Conservation (phyloP, 345 rosid genomes). For the Gossypium turneri region DNA sequence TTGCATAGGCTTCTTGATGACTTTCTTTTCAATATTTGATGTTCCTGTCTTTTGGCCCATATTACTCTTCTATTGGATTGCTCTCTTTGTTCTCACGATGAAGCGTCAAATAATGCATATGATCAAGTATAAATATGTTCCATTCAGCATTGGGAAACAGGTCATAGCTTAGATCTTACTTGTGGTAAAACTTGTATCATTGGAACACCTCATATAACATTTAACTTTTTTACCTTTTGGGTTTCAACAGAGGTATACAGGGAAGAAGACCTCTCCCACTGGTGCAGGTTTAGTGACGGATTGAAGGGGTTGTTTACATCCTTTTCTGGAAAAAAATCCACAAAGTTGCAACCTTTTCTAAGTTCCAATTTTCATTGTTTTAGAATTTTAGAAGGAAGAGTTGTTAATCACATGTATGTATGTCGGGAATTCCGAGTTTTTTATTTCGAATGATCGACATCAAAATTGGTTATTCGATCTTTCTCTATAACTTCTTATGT, state of each 20-base stretch:
- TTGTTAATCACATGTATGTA: not conserved
- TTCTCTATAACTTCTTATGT: not conserved
- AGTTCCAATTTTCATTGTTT: constrained; percentile 8
- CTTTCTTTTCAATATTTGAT: constrained; percentile 66
- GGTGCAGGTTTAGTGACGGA: constrained; percentile 30
- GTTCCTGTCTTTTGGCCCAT: constrained; percentile 83
- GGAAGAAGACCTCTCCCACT: constrained; percentile 31
- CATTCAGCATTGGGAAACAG: constrained; percentile 68
- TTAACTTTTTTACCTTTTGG: constrained; percentile 4
- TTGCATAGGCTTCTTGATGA: constrained; percentile 57
- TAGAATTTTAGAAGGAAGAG: constrained; percentile 3
- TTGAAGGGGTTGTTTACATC: constrained; percentile 22
- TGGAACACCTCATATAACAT: not conserved
- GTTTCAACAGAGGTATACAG: constrained; percentile 34
- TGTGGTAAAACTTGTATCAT: not conserved
- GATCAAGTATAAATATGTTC: constrained; percentile 68
- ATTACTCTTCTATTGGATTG: constrained; percentile 59
- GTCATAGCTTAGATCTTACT: constrained; percentile 22
- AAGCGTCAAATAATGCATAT: constrained; percentile 65
- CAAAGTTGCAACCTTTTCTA: not conserved
- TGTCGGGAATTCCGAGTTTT: constrained; percentile 5
- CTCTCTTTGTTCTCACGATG: constrained; percentile 64
- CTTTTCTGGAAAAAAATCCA: not conserved
- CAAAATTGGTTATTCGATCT: not conserved
- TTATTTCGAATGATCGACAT: not conserved